These are phyloP conservation scores for Mrakia hoshinonis DNA, from an alignment of 768 basidiomycete species.

Conservation along the genomic window DNA sequence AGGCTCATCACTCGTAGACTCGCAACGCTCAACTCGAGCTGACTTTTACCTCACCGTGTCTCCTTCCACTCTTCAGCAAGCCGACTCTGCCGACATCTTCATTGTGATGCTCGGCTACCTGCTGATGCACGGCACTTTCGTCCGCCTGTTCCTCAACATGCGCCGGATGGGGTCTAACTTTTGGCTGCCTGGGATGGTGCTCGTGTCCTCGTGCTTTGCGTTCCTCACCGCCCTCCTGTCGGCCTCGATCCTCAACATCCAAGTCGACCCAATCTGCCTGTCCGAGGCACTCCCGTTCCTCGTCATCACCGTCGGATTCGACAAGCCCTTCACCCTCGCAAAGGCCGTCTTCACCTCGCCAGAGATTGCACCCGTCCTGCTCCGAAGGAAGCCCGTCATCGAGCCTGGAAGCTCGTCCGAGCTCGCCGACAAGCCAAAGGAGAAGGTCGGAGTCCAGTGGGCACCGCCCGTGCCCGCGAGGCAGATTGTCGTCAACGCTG, in stretches of 20 bases:
- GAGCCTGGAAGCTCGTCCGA: conserved; percentile 31
- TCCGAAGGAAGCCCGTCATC: conserved; percentile 28
- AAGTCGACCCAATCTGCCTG: conserved; percentile 82
- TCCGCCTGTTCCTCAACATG: conserved; percentile 79
- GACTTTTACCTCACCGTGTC: neutral
- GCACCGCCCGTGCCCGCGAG: conserved; percentile 55
- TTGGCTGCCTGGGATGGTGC: conserved; percentile 58
- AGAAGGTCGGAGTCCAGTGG: conserved; percentile 38
- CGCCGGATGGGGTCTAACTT: conserved; percentile 70
- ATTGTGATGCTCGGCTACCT: conserved; percentile 88
- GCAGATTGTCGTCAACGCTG: conserved; percentile 73
- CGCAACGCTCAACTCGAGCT: conserved; percentile 29
- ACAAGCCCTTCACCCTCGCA: conserved; percentile 89
- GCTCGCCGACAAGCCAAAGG: conserved; percentile 34
- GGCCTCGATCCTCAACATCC: conserved; percentile 66
- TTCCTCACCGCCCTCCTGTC: conserved; percentile 75
- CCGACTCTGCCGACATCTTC: conserved; percentile 89
- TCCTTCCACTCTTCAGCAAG: conserved; percentile 52
- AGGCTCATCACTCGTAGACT: too few species aligned
- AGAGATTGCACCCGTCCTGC: conserved; percentile 40
- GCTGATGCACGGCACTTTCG: conserved; percentile 91
- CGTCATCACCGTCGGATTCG: conserved; percentile 95
- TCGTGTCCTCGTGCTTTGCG: conserved; percentile 70
- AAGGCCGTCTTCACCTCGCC: conserved; percentile 81
- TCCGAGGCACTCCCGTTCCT: conserved; percentile 96